phyloP scores from a whole-genome alignment of 495 filamentous ascomycete genomes.

The Lentithecium fluviatile region DNA sequence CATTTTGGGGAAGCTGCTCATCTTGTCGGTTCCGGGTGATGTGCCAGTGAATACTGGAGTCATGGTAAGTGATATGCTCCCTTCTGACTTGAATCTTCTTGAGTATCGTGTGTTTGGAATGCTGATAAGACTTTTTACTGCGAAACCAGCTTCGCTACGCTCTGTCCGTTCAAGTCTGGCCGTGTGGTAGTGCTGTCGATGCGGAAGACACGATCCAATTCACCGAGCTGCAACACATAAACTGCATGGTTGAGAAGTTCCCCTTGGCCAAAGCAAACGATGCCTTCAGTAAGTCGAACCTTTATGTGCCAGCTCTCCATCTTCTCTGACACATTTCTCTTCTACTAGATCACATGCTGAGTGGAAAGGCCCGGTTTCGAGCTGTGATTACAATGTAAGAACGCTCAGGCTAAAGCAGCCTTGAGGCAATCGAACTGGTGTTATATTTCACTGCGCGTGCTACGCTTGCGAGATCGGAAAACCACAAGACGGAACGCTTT shows the following conservation, averaged over 20 bases:
- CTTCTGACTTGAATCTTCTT: neutral
- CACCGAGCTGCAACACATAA: slow-evolving; percentile 55
- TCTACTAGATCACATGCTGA: slow-evolving; percentile 45
- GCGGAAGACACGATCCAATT: slow-evolving; percentile 66
- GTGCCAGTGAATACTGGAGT: neutral
- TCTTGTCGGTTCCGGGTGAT: slow-evolving; percentile 41
- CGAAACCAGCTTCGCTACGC: slow-evolving; percentile 46
- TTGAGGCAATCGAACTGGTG: too few relatives aligned
- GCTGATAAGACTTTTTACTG: slow-evolving; percentile 52
- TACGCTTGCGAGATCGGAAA: too few relatives aligned
- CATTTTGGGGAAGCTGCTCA: slow-evolving; percentile 58
- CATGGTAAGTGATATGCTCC: slow-evolving; percentile 49
- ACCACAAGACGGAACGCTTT: too few relatives aligned
- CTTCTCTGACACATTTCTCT: too few relatives aligned
- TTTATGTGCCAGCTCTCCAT: too few relatives aligned
- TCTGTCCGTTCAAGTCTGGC: slow-evolving; percentile 59
- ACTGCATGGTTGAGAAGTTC: slow-evolving; percentile 64
- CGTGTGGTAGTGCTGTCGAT: slow-evolving; percentile 62
- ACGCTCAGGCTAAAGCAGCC: too few relatives aligned
- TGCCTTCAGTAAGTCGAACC: slow-evolving; percentile 21
- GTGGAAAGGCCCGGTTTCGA: slow-evolving; percentile 48
- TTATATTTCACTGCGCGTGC: too few relatives aligned
- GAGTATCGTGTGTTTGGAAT: slow-evolving; percentile 47
- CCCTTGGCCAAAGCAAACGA: slow-evolving; percentile 57
- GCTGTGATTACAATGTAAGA: slow-evolving; percentile 48